Base-by-base conservation (phyloP, 2,329 filamentous ascomycete species). In the Aciculosporium take region DNA sequence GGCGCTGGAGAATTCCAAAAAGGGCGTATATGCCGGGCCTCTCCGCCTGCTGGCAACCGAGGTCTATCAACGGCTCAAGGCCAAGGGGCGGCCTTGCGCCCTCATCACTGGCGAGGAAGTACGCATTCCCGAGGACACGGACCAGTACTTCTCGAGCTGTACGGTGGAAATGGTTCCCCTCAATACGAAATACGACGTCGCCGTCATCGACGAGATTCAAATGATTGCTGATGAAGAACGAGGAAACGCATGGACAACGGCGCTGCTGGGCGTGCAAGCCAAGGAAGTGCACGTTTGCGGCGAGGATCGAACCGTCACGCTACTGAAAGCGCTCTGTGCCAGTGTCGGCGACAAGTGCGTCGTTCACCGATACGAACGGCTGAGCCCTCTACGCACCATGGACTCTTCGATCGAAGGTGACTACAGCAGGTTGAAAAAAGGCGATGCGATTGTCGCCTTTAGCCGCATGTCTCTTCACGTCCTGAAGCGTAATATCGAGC, bases 131-230 rank as follows among this genome's bases (percentile, higher is more conserved):
- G 66, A 77, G 37, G 64, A 71, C 8, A 62, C 65, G 1, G 66
- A 78, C 39, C 61, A 62, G 4, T 70, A 69, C 46, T 80, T 94
- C 54, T 73, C 72, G 43, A 89, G 86, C 55, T 95, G 91, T 56
- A 98, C 91, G 0, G 91, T 98, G 3, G 91, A 98, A 59, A 98
- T 98, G 74, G 62, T 71, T 7, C 72, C 72, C 1, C 55, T 69
- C n/a, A 71, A 64, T 50, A 49, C 61, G 4, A 57, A 59, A 2
- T 76, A 84, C 24, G 89, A 96, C 32, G 88, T 98, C 28, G 89
- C 86, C 1, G 89, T 98, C 49, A 89, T 98, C 47, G 91, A 98
- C 56, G 91, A 98, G 64, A 96, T 98, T 43, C 91, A 98, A 61
- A 96, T 98, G 91, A 85, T 98, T 50, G 80, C 76, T 13, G 80